Evolutionary conservation across 2,329 filamentous ascomycete species (phyloP).

Genomic region (Tolypocladium guangdongense): DNA sequence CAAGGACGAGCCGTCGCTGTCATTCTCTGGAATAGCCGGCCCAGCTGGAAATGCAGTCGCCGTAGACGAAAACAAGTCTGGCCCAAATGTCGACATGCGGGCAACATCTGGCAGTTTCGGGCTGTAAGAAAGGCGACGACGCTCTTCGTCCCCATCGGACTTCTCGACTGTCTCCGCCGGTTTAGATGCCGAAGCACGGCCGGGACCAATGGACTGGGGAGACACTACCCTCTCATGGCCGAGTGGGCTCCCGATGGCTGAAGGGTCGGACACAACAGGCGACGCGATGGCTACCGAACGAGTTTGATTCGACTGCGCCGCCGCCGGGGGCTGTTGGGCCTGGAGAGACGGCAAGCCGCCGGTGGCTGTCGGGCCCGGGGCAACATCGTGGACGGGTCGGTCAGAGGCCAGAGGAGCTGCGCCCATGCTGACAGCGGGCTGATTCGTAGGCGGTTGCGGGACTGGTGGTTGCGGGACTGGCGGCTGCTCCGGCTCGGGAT

Average conservation of each 20-base stretch:
- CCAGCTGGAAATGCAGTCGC: background rate
- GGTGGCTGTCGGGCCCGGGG: background rate
- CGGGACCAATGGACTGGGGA: background rate
- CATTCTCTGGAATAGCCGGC: background rate
- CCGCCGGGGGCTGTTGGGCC: conserved; percentile 1
- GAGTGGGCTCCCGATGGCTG: conserved; percentile 1
- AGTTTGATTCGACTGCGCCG: background rate
- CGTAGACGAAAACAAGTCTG: conserved; percentile 39
- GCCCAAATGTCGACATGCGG: conserved; percentile 49
- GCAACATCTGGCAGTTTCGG: conserved; percentile 47
- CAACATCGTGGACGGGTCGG: background rate
- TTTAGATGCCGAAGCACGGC: background rate
- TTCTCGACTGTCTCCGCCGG: background rate
- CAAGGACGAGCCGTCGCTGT: background rate
- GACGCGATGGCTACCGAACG: conserved; percentile 1
- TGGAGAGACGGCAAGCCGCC: conserved; percentile 4
- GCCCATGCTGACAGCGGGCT: background rate
- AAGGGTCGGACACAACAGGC: background rate
- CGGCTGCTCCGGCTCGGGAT: conserved; percentile 17
- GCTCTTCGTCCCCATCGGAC: conserved; percentile 2
- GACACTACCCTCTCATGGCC: conserved; percentile 8
- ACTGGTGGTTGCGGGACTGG: conserved; percentile 11
- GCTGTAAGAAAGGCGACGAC: conserved; percentile 34
- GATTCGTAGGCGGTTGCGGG: conserved; percentile 2
- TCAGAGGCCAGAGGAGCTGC: background rate